Evolutionary conservation across 1,139 yeast genomes (phyloP).

Genomic region (Debaryomyces nepalensis): DNA sequence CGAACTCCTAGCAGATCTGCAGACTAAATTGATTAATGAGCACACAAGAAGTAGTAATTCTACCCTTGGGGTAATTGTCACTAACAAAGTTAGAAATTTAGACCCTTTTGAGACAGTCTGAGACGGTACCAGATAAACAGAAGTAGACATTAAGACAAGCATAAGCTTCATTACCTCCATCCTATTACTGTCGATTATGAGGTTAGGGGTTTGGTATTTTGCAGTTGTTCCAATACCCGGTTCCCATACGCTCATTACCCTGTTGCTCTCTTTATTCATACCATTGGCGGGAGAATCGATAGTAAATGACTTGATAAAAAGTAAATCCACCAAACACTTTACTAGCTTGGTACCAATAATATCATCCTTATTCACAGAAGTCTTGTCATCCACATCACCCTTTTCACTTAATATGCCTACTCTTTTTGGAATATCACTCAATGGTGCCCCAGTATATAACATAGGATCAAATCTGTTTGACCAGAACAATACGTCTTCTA

Average conservation of each 20-base stretch:
- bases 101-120: constrained; percentile 56
- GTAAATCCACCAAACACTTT: constrained; percentile 50
- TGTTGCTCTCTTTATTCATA: constrained; percentile 10
- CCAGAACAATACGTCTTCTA: constrained; percentile 48
- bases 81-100: constrained; percentile 61
- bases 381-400: constrained; percentile 17
- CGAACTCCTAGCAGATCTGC: constrained; percentile 39
- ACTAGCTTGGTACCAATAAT: constrained; percentile 59
- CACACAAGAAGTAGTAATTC: constrained; percentile 61
- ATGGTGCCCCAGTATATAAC: constrained; percentile 18
- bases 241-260: constrained; percentile 59
- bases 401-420: background rate
- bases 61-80: constrained; percentile 53
- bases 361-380: constrained; percentile 6
- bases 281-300: constrained; percentile 25
- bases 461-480: constrained; percentile 29
- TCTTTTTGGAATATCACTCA: background rate
- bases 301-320: constrained; percentile 69
- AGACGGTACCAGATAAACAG: constrained; percentile 58
- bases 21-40: constrained; percentile 67
- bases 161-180: constrained; percentile 68
- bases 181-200: constrained; percentile 65
- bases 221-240: constrained; percentile 67
- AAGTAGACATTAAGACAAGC: constrained; percentile 64
- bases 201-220: constrained; percentile 48